Conservation (phyloP, 1,139 yeast genomes). For the Suhomyces guaymorum region DNA sequence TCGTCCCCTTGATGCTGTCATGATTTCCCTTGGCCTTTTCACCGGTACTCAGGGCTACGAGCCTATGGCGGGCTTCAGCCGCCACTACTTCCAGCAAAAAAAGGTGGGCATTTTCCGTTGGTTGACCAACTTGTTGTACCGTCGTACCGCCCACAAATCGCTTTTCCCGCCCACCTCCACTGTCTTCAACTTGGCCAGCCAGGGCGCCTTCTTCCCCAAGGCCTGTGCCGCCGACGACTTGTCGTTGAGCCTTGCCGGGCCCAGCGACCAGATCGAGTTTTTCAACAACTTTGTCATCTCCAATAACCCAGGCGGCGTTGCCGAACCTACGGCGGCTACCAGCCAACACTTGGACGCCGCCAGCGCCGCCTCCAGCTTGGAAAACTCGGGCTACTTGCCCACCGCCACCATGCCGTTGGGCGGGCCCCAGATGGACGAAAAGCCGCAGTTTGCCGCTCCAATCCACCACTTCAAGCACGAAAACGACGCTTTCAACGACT, state of each 20-base stretch:
- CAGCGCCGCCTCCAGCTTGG: neutral
- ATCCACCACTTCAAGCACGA: conserved; percentile 7
- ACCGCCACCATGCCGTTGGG: no score
- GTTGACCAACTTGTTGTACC: conserved; percentile 18
- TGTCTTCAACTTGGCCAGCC: conserved; percentile 13
- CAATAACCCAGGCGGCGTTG: conserved; percentile 8
- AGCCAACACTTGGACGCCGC: no score
- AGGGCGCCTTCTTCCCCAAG: conserved; percentile 13
- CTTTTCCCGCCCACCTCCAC: conserved; percentile 15
- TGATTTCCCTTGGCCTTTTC: conserved; percentile 14
- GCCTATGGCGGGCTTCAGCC: conserved; percentile 2
- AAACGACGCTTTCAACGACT: neutral
- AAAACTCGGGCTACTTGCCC: neutral
- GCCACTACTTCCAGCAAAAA: conserved; percentile 2
- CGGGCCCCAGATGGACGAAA: no score
- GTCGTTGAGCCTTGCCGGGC: conserved; percentile 16
- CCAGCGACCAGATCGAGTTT: conserved; percentile 20
- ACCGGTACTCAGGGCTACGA: conserved; percentile 1
- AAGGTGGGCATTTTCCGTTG: conserved; percentile 16
- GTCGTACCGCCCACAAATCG: no score
- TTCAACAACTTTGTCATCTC: conserved; percentile 14
- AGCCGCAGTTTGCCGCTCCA: conserved; percentile 3
- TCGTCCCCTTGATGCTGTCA: no score
- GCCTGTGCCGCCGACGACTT: conserved; percentile 22
- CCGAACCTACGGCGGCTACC: no score